Evolutionary conservation across 2,329 filamentous ascomycete genomes (phyloP).

Genomic region (Cercospora sojina): DNA sequence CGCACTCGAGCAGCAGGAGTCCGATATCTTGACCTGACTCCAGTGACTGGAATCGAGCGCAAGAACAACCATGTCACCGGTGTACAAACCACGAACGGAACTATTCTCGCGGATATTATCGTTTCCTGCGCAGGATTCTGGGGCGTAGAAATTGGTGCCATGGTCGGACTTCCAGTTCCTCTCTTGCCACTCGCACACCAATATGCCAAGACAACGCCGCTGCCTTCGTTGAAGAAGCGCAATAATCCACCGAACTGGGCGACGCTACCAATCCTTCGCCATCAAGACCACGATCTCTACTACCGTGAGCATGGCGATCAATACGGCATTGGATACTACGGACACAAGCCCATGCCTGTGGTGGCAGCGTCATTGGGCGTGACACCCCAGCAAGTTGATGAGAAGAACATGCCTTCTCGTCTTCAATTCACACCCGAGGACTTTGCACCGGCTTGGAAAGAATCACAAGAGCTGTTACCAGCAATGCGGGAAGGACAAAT

Average conservation of each 20-base stretch:
- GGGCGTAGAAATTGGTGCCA: constrained; percentile 64
- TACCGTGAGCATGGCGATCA: constrained; percentile 64
- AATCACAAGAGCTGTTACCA: constrained; percentile 57
- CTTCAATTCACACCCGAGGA: constrained; percentile 60
- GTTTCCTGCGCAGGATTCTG: constrained; percentile 65
- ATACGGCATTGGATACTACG: constrained; percentile 64
- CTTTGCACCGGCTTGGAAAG: constrained; percentile 61
- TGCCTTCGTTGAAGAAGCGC: constrained; percentile 47
- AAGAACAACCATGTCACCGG: constrained; percentile 54
- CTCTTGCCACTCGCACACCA: constrained; percentile 63
- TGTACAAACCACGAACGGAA: constrained; percentile 52
- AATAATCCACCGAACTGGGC: constrained; percentile 52
- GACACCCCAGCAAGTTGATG: constrained; percentile 55
- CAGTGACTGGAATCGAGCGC: constrained; percentile 58
- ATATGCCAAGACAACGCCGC: constrained; percentile 60
- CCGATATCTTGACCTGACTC: constrained; percentile 55
- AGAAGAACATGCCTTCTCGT: constrained; percentile 64
- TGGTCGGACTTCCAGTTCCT: constrained; percentile 59
- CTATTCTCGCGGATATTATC: constrained; percentile 58
- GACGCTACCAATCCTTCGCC: constrained; percentile 57
- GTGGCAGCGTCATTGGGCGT: constrained; percentile 55
- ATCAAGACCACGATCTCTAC: constrained; percentile 65
- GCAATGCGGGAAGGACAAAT: constrained; percentile 53
- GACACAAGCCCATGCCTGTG: constrained; percentile 62
- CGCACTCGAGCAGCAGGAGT: constrained; percentile 60